Evolutionary conservation across 2,329 filamentous ascomycete genomes (phyloP).

Genomic region (Penicillium expansum): DNA sequence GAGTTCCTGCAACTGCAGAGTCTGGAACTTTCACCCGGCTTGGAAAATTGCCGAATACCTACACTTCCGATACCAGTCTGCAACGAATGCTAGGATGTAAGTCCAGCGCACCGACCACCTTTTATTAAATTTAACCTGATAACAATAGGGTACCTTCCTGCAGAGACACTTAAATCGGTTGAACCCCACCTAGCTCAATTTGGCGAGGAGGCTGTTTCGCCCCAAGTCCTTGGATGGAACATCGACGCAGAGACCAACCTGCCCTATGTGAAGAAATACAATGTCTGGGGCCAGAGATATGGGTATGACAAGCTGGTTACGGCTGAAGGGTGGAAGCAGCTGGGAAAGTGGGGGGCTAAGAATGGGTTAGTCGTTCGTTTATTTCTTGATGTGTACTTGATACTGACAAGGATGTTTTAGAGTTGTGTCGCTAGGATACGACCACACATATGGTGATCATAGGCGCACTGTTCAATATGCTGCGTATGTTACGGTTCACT

Average conservation of each 20-base stretch:
- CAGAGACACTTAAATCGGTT: background rate
- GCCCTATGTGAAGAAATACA: slow-evolving; percentile 24
- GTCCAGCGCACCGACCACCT: background rate
- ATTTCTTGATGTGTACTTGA: too few species aligned
- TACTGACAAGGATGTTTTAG: too few species aligned
- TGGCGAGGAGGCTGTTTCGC: background rate
- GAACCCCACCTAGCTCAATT: background rate
- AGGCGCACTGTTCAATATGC: too few species aligned
- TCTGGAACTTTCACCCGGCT: background rate
- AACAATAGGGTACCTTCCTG: background rate
- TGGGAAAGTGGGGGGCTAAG: slow-evolving; percentile 28
- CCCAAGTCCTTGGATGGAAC: background rate
- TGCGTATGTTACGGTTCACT: too few species aligned
- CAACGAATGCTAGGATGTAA: background rate
- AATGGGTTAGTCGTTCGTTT: slow-evolving; percentile 20
- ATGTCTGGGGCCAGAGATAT: slow-evolving; percentile 28
- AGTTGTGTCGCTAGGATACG: too few species aligned
- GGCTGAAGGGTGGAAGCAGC: slow-evolving; percentile 26
- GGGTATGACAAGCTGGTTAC: slow-evolving; percentile 24
- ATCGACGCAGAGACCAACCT: slow-evolving; percentile 24
- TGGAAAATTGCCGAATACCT: background rate
- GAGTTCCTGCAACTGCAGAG: background rate
- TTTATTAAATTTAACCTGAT: background rate
- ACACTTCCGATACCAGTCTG: background rate
- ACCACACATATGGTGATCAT: too few species aligned